Evolutionary conservation across 352 stramenopile genomes (phyloP), one percentile per base, ranked within the genome.

Genomic region (Phytopythium boreale): DNA sequence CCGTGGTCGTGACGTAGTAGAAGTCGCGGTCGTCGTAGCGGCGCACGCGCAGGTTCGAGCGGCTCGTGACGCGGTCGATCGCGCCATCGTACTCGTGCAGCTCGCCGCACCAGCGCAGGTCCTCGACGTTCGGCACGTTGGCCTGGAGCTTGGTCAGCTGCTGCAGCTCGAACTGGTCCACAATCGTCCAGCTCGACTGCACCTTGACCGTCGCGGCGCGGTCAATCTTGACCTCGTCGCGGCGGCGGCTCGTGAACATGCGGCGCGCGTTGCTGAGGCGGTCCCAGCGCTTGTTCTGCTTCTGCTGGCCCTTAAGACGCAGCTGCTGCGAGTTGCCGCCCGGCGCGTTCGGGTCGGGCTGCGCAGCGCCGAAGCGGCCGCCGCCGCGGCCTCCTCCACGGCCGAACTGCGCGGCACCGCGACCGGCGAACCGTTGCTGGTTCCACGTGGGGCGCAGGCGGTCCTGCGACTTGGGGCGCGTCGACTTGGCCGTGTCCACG

Each of bases 101-200:
- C 64, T 95, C 92, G 36, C 97, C 97, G 73, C 87, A 98, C 92
- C 93, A 98, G 55, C 94, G 82, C 29, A 99, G 49, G 73, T 99
- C 97, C 50, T 97, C 74, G 9, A 71, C 80, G 41, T 83, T 82
- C 4, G 81, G 90, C 53, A 95, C 80, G 70, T 96, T 96, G 34
- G 92, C 88, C 75, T 97, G 83, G 41, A 98, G 75, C 69, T 99
- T 99, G 41, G 84, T 97, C 20, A 99, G 80, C 65, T 98, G 95
- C 46, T 82, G 76, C 39, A 99, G 82, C 76, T 99, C 97, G 64
- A 99, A 95, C 80, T 99, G 91, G 71, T 99, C 95, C 57, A 99
- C 74, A 51, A 98, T 83, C 52, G 81, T 80, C 96, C 97, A 99
- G 64, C 91, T 94, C 49, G 79, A 69, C 59, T 97, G 82, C 22